phyloP scores from a whole-genome alignment of 2,329 filamentous ascomycete species.

The Lecanicillium sp. region DNA sequence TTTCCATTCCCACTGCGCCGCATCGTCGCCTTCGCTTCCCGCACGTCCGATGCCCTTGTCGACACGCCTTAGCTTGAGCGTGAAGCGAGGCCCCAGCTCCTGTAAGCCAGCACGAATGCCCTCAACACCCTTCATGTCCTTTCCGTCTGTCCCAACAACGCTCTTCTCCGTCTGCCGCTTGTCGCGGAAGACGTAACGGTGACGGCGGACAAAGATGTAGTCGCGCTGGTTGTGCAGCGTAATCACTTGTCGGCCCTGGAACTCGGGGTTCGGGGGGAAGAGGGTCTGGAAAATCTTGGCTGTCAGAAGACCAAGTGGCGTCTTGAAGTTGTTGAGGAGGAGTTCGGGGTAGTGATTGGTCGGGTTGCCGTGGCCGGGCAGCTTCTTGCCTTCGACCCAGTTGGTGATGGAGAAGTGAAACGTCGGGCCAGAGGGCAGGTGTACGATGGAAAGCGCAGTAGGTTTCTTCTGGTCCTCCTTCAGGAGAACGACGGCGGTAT shows the following conservation, averaged over 20 bases:
- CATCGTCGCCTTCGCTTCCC: conserved; percentile 61
- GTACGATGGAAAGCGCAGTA: conserved; percentile 73
- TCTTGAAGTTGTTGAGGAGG: conserved; percentile 90
- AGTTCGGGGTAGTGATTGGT: conserved; percentile 89
- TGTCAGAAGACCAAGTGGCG: conserved; percentile 79
- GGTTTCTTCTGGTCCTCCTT: conserved; percentile 86
- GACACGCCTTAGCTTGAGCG: conserved; percentile 77
- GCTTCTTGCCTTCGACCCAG: conserved; percentile 79
- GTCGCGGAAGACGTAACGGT: conserved; percentile 89
- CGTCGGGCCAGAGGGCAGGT: conserved; percentile 77
- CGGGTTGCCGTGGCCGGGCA: conserved; percentile 81
- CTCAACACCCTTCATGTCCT: conserved; percentile 77
- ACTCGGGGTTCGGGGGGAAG: conserved; percentile 68
- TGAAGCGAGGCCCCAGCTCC: conserved; percentile 72
- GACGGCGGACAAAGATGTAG: conserved; percentile 86
- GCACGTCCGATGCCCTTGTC: conserved; percentile 77
- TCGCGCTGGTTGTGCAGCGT: conserved; percentile 93
- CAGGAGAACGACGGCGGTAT: conserved; percentile 75
- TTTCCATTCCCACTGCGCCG: conserved; percentile 95
- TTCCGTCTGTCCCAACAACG: conserved; percentile 73
- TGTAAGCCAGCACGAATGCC: conserved; percentile 80
- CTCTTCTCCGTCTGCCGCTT: conserved; percentile 82
- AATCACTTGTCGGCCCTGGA: conserved; percentile 81
- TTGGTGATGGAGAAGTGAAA: conserved; percentile 89
- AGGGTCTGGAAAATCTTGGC: conserved; percentile 65